A percentile compares a stretch with the other conserved stretches of the same genome.
Conservation (phyloP, 192 early-diverging fungal genomes). For the Chytriomyces sp. region DNA sequence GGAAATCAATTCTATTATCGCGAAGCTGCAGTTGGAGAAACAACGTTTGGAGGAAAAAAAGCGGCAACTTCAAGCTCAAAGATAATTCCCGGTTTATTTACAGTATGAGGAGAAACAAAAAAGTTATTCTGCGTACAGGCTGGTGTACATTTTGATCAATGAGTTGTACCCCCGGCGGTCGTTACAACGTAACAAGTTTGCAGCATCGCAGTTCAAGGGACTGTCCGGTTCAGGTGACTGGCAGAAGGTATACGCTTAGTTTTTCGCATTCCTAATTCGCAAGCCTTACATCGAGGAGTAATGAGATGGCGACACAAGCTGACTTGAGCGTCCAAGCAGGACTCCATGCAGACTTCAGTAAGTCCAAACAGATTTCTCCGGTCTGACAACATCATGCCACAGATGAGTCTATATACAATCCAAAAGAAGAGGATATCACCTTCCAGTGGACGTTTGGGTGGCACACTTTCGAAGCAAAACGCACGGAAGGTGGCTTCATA, state of each 20-base stretch:
- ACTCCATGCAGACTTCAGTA: constrained; percentile 91
- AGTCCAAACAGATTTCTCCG: constrained; percentile 96
- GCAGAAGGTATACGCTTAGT: neutral
- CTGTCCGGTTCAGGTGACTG: constrained; percentile 83
- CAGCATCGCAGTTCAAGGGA: constrained; percentile 94
- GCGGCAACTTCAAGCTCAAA: constrained; percentile 10
- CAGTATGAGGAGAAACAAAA: neutral
- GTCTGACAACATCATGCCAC: constrained; percentile 54
- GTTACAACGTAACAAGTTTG: constrained; percentile 86
- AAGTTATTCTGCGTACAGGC: constrained; percentile 58
- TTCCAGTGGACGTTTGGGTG: constrained; percentile 96
- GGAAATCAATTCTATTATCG: constrained; percentile 11
- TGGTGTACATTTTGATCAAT: constrained; percentile 83
- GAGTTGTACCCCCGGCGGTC: constrained; percentile 86
- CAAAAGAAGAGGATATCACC: constrained; percentile 45
- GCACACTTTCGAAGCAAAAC: constrained; percentile 75
- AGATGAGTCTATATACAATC: neutral
- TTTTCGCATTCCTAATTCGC: neutral
- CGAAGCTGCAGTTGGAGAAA: constrained; percentile 13
- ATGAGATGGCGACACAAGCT: constrained; percentile 78
- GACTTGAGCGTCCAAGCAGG: constrained; percentile 94
- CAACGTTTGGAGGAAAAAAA: constrained; percentile 17
- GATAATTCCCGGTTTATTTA: neutral
- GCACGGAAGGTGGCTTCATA: constrained; percentile 73
- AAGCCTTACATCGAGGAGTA: constrained; percentile 65